Percentiles rank a stretch among this genome's conserved stretches.
Evolutionary conservation across 2,329 filamentous ascomycete species (phyloP).

Genomic region (Talaromyces sp.): DNA sequence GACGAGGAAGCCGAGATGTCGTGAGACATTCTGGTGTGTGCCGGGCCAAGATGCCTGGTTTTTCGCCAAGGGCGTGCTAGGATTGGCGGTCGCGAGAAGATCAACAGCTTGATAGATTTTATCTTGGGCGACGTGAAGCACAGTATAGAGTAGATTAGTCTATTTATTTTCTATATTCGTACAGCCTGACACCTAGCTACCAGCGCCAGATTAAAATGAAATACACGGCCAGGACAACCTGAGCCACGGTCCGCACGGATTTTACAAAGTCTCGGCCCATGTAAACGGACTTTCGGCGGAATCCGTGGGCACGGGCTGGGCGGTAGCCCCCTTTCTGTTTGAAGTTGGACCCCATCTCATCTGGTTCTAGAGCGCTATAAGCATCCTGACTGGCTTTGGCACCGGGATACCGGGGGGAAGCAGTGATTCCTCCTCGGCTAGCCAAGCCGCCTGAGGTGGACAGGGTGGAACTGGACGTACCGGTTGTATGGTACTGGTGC

Average conservation of each 20-base stretch:
- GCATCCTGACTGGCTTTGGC: constrained; percentile 21
- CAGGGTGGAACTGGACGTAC: constrained; percentile 37
- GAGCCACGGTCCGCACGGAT: constrained; percentile 64
- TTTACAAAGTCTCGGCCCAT: constrained; percentile 64
- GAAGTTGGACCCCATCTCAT: constrained; percentile 22
- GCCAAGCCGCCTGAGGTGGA: constrained; percentile 32
- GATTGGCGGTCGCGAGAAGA: not conserved
- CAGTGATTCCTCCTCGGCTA: constrained; percentile 28
- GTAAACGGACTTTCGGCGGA: constrained; percentile 38
- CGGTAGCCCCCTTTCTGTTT: constrained; percentile 34
- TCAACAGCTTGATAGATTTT: too few species aligned
- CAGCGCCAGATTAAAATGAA: constrained; percentile 67
- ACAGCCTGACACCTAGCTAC: constrained; percentile 37
- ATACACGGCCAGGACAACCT: constrained; percentile 67
- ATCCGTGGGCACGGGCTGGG: constrained; percentile 21
- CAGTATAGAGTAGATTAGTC: not conserved
- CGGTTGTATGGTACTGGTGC: constrained; percentile 30
- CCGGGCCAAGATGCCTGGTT: not conserved
- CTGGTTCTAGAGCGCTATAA: constrained; percentile 27
- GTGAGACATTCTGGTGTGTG: not conserved
- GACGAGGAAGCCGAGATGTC: not conserved
- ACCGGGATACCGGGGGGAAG: constrained; percentile 23
- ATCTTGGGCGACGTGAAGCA: not conserved
- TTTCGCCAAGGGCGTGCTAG: not conserved
- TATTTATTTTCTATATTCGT: constrained; percentile 22